phyloP scores from a whole-genome alignment of 106 monocot species.

The Ottelia alismoides region DNA sequence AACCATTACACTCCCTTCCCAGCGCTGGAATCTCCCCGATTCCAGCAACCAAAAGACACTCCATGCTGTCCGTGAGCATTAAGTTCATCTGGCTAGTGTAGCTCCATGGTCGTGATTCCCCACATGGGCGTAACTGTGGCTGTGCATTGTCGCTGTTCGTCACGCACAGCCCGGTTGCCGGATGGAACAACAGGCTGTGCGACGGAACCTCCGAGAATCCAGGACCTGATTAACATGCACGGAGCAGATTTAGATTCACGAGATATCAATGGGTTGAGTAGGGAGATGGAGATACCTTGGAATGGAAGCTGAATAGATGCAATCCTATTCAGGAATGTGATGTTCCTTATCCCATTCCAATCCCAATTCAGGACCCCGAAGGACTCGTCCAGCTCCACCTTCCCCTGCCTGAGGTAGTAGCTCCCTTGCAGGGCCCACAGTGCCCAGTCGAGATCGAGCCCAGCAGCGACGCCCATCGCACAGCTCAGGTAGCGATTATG shows the following conservation, averaged over 20 bases:
- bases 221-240: no score
- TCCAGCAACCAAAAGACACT: slow-evolving; percentile 32
- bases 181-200: slow-evolving; percentile 63
- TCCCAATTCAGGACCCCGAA: slow-evolving; percentile 20
- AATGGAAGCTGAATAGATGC: slow-evolving; percentile 17
- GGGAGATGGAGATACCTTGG: no score
- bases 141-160: slow-evolving; percentile 2
- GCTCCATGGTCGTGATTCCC: slow-evolving; percentile 37
- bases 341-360: slow-evolving; percentile 17
- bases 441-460: slow-evolving; percentile 54
- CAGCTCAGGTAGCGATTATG: slow-evolving; percentile 51
- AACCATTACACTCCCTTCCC: slow-evolving; percentile 18
- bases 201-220: slow-evolving; percentile 18
- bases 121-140: slow-evolving; percentile 32
- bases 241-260: no score
- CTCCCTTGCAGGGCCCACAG: slow-evolving; percentile 55
- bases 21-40: slow-evolving; percentile 18
- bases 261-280: no score
- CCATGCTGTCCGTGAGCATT: slow-evolving; percentile 6
- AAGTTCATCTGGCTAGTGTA: slow-evolving; percentile 29
- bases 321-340: slow-evolving; percentile 14
- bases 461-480: slow-evolving; percentile 18
- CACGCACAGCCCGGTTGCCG: slow-evolving; percentile 55
- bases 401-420: slow-evolving; percentile 31
- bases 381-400: slow-evolving; percentile 14